Percentiles rank a stretch among this genome's conserved stretches.
Evolutionary conservation across 148 eudicot species (phyloP).

Genomic region (Arbutus unedo): DNA sequence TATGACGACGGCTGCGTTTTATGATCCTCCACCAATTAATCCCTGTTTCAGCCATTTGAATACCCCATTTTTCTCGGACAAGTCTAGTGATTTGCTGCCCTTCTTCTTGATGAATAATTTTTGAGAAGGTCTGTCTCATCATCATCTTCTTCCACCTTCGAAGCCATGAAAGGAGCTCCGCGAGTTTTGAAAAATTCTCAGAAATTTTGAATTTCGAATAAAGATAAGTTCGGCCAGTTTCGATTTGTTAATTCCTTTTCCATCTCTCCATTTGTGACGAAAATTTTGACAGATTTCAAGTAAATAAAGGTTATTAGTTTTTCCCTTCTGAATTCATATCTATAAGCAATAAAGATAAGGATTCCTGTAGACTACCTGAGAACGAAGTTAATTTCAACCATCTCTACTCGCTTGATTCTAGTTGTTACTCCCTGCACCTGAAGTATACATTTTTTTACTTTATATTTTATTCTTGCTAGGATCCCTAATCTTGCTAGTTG

Average conservation of each 20-base stretch:
- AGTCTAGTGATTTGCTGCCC: slow-evolving; percentile 16
- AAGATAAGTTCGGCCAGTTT: background rate
- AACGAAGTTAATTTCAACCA: no score
- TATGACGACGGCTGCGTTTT: background rate
- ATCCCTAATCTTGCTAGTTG: no score
- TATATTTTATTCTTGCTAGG: no score
- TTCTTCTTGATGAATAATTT: background rate
- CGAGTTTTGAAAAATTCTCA: background rate
- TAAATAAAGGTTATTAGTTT: no score
- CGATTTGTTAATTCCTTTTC: background rate
- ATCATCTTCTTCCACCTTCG: background rate
- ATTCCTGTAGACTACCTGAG: no score
- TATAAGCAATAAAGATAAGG: no score
- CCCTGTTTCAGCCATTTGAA: slow-evolving; percentile 22
- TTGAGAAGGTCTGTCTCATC: background rate
- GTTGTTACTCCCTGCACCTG: no score
- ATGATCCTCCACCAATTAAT: slow-evolving; percentile 20
- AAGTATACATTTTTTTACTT: no score
- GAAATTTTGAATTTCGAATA: background rate
- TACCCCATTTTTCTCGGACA: slow-evolving; percentile 30
- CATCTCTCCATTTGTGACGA: background rate
- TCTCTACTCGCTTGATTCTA: no score
- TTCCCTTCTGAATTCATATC: no score
- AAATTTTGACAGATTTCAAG: no score
- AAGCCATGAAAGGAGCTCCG: background rate